Evolutionary conservation across 2,329 filamentous ascomycete species (phyloP).

Genomic region (Mycosphaerella sp.): DNA sequence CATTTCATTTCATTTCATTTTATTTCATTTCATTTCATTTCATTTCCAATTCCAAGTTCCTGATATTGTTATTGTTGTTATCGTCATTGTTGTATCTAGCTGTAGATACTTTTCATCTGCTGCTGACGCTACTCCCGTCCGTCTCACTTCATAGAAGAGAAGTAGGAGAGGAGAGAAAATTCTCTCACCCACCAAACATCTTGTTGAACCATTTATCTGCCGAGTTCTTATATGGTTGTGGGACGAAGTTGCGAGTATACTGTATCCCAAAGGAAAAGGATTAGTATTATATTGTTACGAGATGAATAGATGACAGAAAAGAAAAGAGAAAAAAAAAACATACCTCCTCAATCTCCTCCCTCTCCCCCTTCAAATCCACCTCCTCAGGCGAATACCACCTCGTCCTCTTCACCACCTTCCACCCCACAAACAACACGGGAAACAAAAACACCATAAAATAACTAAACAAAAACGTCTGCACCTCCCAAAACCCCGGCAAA

Average conservation of each 20-base stretch:
- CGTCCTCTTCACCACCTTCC: constrained; percentile 64
- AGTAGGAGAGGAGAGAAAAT: too few relatives aligned
- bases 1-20: too few relatives aligned
- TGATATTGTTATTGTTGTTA: too few relatives aligned
- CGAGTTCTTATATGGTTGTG: constrained; percentile 27
- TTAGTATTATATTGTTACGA: too few relatives aligned
- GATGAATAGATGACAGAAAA: too few relatives aligned
- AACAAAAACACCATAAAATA: constrained; percentile 69
- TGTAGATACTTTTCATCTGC: too few relatives aligned
- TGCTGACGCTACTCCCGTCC: too few relatives aligned
- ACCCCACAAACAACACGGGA: constrained; percentile 60
- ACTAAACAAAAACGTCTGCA: constrained; percentile 63
- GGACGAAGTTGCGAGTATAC: constrained; percentile 20
- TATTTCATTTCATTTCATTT: too few relatives aligned
- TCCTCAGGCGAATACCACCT: constrained; percentile 50
- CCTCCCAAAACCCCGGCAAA: constrained; percentile 56
- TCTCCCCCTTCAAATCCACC: constrained; percentile 56
- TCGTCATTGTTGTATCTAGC: too few relatives aligned
- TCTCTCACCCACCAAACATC: constrained; percentile 35
- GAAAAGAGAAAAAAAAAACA: constrained; percentile 36
- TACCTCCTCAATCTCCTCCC: constrained; percentile 52
- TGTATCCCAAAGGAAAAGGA: too few relatives aligned
- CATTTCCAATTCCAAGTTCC: too few relatives aligned
- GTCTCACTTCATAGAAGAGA: too few relatives aligned
- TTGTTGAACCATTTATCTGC: constrained; percentile 41